Base-by-base conservation (phyloP, 371 early-diverging fungal species). In the Spiromyces aspiralis region DNA sequence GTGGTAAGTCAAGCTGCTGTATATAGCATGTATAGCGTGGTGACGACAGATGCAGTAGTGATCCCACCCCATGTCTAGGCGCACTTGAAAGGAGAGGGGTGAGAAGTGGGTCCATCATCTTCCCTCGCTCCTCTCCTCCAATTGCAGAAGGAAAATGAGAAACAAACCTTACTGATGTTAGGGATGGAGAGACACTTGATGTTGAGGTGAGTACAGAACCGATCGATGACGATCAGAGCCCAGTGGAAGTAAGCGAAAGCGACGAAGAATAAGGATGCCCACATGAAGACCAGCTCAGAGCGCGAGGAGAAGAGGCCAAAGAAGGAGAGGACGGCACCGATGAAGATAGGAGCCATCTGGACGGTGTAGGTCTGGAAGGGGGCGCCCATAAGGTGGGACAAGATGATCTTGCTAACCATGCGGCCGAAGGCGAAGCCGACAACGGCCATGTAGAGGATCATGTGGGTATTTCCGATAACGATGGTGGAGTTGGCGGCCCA, bases 361-460 rank as follows among this genome's bases (percentile, higher is more conserved):
- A 80, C 77, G 23, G 86, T 84, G 62, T 77, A 86, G 50, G 71
- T 70, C 26, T 90, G 92, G 63, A 81, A 90, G 19, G 70, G 69
- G 52, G 72, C 73, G 63, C 85, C 84, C 24, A 86, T 86, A 24
- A 91, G 73, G 53, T 91, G 90, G 12, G 87, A 84, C 56, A 89
- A 61, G 47, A 91, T 89, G 53, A 92, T 87, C 59, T 86, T 83
- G 58, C 35, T 35, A 16, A 35, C 35, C 35, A 35, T 35, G 35
- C 35, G 77, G 23, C 90, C 91, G 76, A 90, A 88, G 1, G 79
- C 85, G 53, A 87, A 72, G 25, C 88, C 87, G 16, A 74, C 74
- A 2, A 86, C 78, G 21, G 83, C 50, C 22, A 78, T 68, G 54
- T 79, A 87, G 22, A 86, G 68, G n/a, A 86, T 73, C 45, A 78